These are phyloP conservation scores for Alternaria conjuncta DNA, from an alignment of 2,329 filamentous ascomycete genomes.

Conservation along the genomic window DNA sequence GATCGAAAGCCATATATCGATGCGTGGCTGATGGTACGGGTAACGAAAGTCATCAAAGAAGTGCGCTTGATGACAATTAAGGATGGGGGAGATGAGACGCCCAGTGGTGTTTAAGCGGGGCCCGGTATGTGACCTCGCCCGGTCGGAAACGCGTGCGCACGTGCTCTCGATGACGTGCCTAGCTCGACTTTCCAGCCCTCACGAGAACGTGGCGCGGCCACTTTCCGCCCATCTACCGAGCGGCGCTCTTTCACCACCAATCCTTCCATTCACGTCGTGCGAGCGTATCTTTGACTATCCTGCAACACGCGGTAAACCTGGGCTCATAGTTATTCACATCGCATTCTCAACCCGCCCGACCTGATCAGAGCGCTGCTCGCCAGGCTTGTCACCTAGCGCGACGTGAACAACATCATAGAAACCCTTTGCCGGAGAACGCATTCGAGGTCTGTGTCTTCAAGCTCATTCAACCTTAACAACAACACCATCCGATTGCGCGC, in stretches of 20 bases:
- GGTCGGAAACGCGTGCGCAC: neutral
- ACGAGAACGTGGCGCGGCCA: neutral
- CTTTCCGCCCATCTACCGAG: neutral
- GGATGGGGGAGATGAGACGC: neutral
- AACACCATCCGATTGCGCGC: neutral
- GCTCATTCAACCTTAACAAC: neutral
- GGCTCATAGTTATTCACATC: neutral
- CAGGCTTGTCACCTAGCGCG: neutral
- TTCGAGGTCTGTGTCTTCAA: neutral
- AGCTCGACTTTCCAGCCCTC: neutral
- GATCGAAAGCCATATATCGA: neutral
- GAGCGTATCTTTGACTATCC: neutral
- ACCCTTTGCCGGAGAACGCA: neutral
- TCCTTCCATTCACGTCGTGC: neutral
- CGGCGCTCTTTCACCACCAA: neutral
- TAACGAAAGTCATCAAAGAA: neutral
- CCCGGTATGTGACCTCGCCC: neutral
- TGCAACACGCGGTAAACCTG: neutral
- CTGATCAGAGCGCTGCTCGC: neutral
- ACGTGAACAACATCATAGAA: neutral
- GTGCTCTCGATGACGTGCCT: neutral
- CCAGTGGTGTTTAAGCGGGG: neutral
- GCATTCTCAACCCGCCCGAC: neutral
- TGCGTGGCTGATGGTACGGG: neutral
- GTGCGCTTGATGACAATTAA: neutral